Evolutionary conservation across 306 rosid species (phyloP), one percentile per base, ranked within the genome.

Genomic region (Sphenostylis stenocarpa): DNA sequence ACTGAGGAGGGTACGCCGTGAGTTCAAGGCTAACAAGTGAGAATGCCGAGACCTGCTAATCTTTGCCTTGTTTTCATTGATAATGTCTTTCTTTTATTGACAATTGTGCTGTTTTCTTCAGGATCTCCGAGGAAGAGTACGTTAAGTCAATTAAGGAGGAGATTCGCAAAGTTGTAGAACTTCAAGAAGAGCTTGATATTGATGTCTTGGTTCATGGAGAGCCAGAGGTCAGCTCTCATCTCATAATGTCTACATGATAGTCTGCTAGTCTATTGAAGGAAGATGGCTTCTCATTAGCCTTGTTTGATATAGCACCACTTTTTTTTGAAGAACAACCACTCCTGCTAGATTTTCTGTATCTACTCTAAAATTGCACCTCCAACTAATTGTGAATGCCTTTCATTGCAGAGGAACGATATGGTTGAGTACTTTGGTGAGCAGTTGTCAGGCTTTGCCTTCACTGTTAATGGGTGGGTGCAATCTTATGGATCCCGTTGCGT

Each of bases 371-470:
- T 56, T 77, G 67, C 26, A 52, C 69, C 70, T 44, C 47, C 38
- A 67, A 56, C 80, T 85, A 45, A 84, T 68, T 69, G 15, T 78
- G 48, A 48, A 43, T 53, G 49, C 19, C 67, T 81, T 73, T 68
- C 77, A 24, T 83, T 77, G 68, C 96, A 93, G 96, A 93, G 98
- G 82, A 93, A 93, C 5, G 98, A 93, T 38, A 93, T 93, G 97
- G 97, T 93, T 82, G 97, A 90, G 87, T 93, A 93, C 89, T 93
- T 93, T 1, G 97, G 97, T 0, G 97, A 93, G 90, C 98, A 94
- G 39, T 80, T 93, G 85, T 90, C 96, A 0, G 97, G 97, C 12
- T 90, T 93, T 79, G 97, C 97, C 85, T 93, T 93, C 60, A 87
- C 92, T 0, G 94, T 79, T 67, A 93, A 93, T 77, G 98, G 98